Conservation (phyloP, 129 eudicot genomes). For the Rutidosis leptorrhynchoides region DNA sequence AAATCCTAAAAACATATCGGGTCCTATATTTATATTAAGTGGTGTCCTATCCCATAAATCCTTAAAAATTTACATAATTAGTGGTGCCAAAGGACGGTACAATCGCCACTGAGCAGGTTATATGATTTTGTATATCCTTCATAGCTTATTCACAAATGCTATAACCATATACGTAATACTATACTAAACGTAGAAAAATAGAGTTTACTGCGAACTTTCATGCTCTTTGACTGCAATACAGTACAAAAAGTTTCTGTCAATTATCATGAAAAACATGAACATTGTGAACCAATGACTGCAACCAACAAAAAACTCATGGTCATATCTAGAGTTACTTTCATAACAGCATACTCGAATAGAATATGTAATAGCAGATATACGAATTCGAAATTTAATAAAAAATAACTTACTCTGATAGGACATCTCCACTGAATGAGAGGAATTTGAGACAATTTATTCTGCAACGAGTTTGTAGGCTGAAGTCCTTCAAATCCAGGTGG, state of each 20-base stretch:
- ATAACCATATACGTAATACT: neutral
- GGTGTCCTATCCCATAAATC: too few relatives aligned
- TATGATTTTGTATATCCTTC: neutral
- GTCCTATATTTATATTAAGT: too few relatives aligned
- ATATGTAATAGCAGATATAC: neutral
- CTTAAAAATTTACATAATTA: too few relatives aligned
- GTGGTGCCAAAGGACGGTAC: too few relatives aligned
- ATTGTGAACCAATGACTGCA: neutral
- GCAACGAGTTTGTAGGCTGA: conserved; percentile 48
- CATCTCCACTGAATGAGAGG: conserved; percentile 67
- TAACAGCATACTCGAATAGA: neutral
- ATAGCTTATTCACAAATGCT: neutral
- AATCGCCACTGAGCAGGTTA: too few relatives aligned
- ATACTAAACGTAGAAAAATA: too few relatives aligned
- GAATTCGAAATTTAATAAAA: neutral
- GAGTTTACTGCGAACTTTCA: neutral
- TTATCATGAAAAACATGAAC: neutral
- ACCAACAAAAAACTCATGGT: neutral
- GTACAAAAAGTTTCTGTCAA: neutral
- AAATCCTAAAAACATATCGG: too few relatives aligned
- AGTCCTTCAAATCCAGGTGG: conserved; percentile 90
- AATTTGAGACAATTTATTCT: conserved; percentile 53
- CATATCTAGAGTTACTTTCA: conserved; percentile 4
- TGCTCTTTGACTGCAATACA: neutral
- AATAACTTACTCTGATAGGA: conserved; percentile 68